Conservation (phyloP, 139 green algal species). For the Tetraselmis striata region DNA sequence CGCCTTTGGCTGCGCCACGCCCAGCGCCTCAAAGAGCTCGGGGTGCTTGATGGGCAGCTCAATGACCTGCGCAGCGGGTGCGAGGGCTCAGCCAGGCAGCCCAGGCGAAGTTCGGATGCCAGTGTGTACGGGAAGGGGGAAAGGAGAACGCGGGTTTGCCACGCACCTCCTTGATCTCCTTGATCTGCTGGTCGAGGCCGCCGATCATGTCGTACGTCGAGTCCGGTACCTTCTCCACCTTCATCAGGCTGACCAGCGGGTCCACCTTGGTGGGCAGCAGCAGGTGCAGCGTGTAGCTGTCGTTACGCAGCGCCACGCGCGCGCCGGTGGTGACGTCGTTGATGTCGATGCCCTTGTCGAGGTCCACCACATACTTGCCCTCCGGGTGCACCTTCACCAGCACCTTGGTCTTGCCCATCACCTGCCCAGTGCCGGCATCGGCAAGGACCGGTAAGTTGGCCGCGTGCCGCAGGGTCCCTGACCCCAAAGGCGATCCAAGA, state of each 20-base stretch:
- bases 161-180: constrained; percentile 97
- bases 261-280: constrained; percentile 92
- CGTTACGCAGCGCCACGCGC: constrained; percentile 92
- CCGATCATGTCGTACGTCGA: constrained; percentile 99
- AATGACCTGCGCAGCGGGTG: constrained; percentile 77
- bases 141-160: neutral
- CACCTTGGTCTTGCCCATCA: constrained; percentile 99
- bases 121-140: neutral
- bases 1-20: constrained; percentile 96
- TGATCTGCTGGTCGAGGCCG: constrained; percentile 98
- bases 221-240: constrained; percentile 99
- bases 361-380: constrained; percentile 97
- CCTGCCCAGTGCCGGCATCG: constrained; percentile 32
- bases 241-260: constrained; percentile 88
- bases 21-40: constrained; percentile 98
- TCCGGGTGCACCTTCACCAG: constrained; percentile 98
- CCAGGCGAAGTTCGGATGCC: neutral
- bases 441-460: neutral
- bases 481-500: no score
- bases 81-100: no score
- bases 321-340: constrained; percentile 51
- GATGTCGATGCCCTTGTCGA: constrained; percentile 90
- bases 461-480: no score
- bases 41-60: constrained; percentile 99
- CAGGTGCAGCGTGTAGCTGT: constrained; percentile 95